Conservation (phyloP, 139 green algal genomes). For the Chlorella sp. region DNA sequence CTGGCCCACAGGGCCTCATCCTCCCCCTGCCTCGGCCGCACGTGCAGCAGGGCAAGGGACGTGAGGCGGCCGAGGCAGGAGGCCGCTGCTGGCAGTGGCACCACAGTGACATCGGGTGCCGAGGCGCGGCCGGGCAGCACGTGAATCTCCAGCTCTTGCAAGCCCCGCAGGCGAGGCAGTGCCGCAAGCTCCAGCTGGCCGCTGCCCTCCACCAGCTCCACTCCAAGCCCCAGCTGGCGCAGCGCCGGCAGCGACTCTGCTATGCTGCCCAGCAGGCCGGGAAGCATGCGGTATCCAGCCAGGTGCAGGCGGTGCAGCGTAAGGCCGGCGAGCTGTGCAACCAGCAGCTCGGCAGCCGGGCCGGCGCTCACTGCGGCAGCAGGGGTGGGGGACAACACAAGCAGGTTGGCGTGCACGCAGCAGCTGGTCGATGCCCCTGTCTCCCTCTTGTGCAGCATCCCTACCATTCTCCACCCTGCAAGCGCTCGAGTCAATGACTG, state of each 20-base stretch:
- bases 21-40: not conserved
- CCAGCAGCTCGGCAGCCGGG: not conserved
- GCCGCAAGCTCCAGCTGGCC: not conserved
- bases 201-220: not conserved
- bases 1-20: not conserved
- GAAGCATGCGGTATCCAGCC: conserved; percentile 1
- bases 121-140: not conserved
- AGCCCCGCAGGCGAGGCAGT: not conserved
- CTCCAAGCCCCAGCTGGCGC: not conserved
- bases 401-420: not conserved
- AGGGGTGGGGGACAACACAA: not conserved
- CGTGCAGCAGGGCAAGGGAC: not conserved
- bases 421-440: too few relatives aligned
- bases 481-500: too few relatives aligned
- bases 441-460: too few relatives aligned
- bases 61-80: not conserved
- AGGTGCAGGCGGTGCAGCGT: not conserved
- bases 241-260: not conserved
- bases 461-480: not conserved
- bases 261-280: not conserved
- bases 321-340: not conserved
- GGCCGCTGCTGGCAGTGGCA: not conserved
- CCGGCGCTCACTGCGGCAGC: not conserved
- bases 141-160: not conserved
- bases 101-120: not conserved